Percentiles rank a stretch among this genome's conserved stretches.
phyloP scores from a whole-genome alignment of 306 rosid genomes.

The Parietaria judaica region DNA sequence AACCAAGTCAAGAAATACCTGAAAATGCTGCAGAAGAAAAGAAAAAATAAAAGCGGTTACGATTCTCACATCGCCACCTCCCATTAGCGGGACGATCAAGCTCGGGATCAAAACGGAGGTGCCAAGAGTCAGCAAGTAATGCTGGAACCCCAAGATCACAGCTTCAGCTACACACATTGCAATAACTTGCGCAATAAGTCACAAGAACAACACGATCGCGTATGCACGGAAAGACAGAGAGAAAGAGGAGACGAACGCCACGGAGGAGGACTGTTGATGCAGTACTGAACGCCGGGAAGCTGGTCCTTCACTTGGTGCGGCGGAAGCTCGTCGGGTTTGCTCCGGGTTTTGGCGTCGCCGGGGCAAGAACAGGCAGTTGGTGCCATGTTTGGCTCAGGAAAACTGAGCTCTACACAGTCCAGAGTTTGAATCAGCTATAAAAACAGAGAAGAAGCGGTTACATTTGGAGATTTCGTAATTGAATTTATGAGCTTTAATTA shows the following conservation, averaged over 20 bases:
- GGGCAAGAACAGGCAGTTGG: conserved; percentile 8
- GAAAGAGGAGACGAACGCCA: conserved; percentile 37
- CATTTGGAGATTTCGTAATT: background rate
- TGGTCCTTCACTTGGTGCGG: conserved; percentile 55
- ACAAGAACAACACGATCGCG: background rate
- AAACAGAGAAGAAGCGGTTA: background rate
- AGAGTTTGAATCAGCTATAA: background rate
- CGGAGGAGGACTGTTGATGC: conserved; percentile 79
- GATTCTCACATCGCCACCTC: conserved; percentile 55
- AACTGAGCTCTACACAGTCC: background rate
- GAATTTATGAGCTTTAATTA: background rate
- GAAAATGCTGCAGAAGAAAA: background rate
- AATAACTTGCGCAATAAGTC: background rate
- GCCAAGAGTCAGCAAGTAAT: conserved; percentile 69
- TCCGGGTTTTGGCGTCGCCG: conserved; percentile 7
- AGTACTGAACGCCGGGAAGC: conserved; percentile 62
- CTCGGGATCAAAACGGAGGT: conserved; percentile 59
- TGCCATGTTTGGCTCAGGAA: conserved; percentile 20
- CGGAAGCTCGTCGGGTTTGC: conserved; percentile 27
- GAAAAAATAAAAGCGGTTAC: too few relatives aligned
- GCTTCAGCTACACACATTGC: conserved; percentile 55
- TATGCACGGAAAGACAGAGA: background rate
- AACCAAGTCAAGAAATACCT: conserved; percentile 1
- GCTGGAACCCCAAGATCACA: conserved; percentile 72
- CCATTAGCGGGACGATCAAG: conserved; percentile 78